These are phyloP conservation scores for Penicillium goetzii DNA, from an alignment of 495 filamentous ascomycete genomes.

Conservation along the genomic window DNA sequence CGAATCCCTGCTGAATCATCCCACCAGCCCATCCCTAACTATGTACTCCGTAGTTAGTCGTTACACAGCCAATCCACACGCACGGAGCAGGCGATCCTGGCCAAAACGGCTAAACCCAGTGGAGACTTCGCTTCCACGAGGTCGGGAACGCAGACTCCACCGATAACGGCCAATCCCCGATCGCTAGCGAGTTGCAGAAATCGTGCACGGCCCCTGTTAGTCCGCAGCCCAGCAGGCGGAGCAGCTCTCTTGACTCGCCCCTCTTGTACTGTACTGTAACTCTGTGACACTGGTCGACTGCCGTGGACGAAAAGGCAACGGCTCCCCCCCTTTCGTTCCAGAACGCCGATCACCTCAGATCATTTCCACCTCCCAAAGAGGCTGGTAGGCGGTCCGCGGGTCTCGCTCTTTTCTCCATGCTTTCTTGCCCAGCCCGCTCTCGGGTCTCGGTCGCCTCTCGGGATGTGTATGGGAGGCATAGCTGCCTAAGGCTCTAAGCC, in stretches of 20 bases:
- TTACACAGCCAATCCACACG: constrained; percentile 5
- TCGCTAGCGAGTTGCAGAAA: constrained; percentile 29
- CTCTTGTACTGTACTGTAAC: background rate
- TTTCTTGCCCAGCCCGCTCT: constrained; percentile 7
- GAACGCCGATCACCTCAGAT: constrained; percentile 33
- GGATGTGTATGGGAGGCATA: background rate
- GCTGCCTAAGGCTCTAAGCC: too few species aligned
- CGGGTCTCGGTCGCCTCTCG: constrained; percentile 8
- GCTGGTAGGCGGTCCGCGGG: constrained; percentile 2
- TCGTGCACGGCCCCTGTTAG: constrained; percentile 26
- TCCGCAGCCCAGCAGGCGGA: background rate
- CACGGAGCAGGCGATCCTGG: constrained; percentile 32
- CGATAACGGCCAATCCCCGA: constrained; percentile 30
- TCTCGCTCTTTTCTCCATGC: constrained; percentile 3
- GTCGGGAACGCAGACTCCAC: constrained; percentile 24
- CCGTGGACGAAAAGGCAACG: constrained; percentile 10
- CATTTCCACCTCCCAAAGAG: constrained; percentile 16
- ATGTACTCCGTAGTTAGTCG: background rate
- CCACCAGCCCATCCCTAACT: too few species aligned
- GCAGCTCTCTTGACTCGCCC: too few species aligned
- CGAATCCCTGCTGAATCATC: background rate
- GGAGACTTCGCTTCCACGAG: constrained; percentile 39
- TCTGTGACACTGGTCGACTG: background rate
- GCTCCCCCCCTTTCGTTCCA: constrained; percentile 24
- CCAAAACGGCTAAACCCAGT: constrained; percentile 25